These are phyloP conservation scores for Phytophthora capsici DNA, from an alignment of 352 stramenopile genomes.

Conservation along the genomic window DNA sequence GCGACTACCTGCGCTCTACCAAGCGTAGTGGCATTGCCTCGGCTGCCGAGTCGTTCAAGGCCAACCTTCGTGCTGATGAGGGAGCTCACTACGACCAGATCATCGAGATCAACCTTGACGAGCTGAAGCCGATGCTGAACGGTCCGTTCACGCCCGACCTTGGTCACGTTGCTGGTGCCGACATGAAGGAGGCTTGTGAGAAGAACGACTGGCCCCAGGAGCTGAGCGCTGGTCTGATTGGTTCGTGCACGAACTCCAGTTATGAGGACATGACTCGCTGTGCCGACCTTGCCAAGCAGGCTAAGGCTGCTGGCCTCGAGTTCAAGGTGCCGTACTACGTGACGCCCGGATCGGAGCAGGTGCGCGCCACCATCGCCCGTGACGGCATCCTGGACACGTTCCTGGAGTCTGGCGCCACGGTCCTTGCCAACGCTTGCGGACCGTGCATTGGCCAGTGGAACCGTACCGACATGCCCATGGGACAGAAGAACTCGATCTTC, in stretches of 20 bases:
- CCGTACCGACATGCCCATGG: conserved; percentile 85
- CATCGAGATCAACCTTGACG: conserved; percentile 93
- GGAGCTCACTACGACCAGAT: conserved; percentile 94
- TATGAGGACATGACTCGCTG: conserved; percentile 95
- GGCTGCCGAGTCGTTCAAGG: conserved; percentile 86
- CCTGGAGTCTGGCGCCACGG: conserved; percentile 85
- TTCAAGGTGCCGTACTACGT: conserved; percentile 94
- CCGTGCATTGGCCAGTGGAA: conserved; percentile 97
- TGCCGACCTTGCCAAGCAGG: conserved; percentile 90
- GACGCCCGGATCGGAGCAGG: conserved; percentile 93
- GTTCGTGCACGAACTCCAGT: conserved; percentile 95
- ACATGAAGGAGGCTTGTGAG: conserved; percentile 73
- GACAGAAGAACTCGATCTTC: conserved; percentile 94
- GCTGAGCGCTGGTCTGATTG: conserved; percentile 92
- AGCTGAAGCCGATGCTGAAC: conserved; percentile 92
- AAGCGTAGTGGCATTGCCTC: conserved; percentile 90
- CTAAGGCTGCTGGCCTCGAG: conserved; percentile 81
- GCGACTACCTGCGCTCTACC: conserved; percentile 92
- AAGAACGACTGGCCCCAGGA: conserved; percentile 92
- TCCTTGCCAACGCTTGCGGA: conserved; percentile 93
- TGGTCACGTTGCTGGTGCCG: conserved; percentile 77
- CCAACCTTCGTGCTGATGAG: conserved; percentile 90
- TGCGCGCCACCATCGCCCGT: conserved; percentile 91
- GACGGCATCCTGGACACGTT: conserved; percentile 93
- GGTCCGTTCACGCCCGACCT: conserved; percentile 94